Base-by-base conservation (phyloP, 1,284 basidiomycete genomes). In the Spongispora temasekensis region DNA sequence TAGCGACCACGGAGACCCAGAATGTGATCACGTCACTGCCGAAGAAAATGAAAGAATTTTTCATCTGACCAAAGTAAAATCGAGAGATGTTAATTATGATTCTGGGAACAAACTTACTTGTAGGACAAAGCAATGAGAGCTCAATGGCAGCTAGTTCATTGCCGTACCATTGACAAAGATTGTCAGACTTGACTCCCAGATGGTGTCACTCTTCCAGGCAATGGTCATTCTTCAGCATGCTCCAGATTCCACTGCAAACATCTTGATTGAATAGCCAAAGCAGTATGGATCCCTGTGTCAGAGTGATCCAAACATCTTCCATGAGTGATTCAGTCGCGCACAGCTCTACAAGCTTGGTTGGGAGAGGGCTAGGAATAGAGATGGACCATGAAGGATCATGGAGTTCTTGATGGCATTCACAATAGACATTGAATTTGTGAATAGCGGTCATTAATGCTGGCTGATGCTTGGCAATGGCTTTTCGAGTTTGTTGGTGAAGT, bases 271-370 rank as follows among this genome's bases (percentile, higher is more conserved):
- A n/a, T n/a, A n/a, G n/a, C n/a, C n/a, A n/a, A n/a, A n/a, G n/a
- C n/a, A n/a, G n/a, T n/a, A n/a, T n/a, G n/a, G n/a, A n/a, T n/a
- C n/a, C n/a, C 12, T 32, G 31, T 6, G 31, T 32, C 31, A 12
- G 31, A 12, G 31, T 32, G 42, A 78, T 74, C 40, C 57, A 81
- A 0, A 81, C 69, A 58, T 80, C 79, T 44, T 78, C 69, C 67
- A 79, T 73, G 0, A 81, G 63, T 4, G 40, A 59, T 0, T 71
- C 57, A 53, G 71, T 55, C 7, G 75, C 69, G 2, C 71, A 64
- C 15, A 80, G 68, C 0, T 64, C 65, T 0, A 61, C 58, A 0
- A 80, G 65, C 19, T 53, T 25, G 12, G 46, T 50, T 12, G 46
- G 46, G 7, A 50, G 28, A 12, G 40, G 40, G 12, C 5, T 40